Evolutionary conservation across 345 rosid genomes (phyloP).

Genomic region (Eucalyptus paniculata): DNA sequence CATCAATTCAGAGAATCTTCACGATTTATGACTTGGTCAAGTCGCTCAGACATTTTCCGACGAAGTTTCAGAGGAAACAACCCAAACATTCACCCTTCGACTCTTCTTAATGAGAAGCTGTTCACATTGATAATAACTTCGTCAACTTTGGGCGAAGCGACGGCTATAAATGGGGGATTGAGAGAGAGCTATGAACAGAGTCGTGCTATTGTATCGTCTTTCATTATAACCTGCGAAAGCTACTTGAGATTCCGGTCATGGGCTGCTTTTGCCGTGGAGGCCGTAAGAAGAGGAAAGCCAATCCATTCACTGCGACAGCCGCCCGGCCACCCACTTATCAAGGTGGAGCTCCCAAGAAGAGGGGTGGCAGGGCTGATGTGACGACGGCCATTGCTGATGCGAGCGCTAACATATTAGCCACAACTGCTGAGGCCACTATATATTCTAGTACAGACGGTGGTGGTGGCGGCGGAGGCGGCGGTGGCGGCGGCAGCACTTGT

Average conservation of each 20-base stretch:
- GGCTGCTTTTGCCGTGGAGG: neutral
- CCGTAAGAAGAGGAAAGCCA: neutral
- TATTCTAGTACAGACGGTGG: neutral
- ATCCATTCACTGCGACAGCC: neutral
- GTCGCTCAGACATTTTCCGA: too few species aligned
- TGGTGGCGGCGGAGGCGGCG: rapidly evolving
- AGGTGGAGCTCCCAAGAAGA: neutral
- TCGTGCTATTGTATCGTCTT: neutral
- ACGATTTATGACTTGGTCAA: too few species aligned
- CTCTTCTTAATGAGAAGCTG: too few species aligned
- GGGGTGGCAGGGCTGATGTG: neutral
- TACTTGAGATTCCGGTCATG: neutral
- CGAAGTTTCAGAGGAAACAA: too few species aligned
- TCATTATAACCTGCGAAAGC: neutral
- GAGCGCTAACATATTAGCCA: neutral
- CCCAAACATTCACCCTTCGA: too few species aligned
- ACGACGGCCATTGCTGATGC: neutral
- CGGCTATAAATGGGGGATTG: neutral
- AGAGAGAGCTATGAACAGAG: neutral
- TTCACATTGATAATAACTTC: too few species aligned
- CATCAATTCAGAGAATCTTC: too few species aligned
- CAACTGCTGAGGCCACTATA: neutral
- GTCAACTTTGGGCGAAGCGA: neutral
- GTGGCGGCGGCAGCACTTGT: neutral
- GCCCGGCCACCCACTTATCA: neutral